Percentiles rank a stretch among this genome's conserved stretches.
phyloP scores from a whole-genome alignment of 1,284 basidiomycete species.

The Dichomitus squalens region DNA sequence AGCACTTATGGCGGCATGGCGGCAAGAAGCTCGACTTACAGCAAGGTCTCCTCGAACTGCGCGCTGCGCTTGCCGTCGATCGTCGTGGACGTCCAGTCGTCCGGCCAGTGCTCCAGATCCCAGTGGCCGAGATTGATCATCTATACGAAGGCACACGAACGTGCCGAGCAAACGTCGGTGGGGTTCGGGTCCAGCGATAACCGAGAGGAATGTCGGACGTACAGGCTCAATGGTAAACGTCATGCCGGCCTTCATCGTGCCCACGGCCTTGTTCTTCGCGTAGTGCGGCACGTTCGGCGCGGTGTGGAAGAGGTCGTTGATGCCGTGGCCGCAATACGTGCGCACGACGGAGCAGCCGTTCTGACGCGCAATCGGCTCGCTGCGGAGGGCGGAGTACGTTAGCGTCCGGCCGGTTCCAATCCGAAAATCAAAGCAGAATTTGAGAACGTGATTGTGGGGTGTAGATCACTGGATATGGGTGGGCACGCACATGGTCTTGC shows the following conservation, averaged over 20 bases:
- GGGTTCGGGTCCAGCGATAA: too few relatives aligned
- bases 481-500: constrained; percentile 72
- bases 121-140: constrained; percentile 91
- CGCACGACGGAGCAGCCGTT: constrained; percentile 85
- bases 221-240: constrained; percentile 84
- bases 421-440: not conserved
- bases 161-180: constrained; percentile 24
- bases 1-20: not conserved
- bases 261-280: constrained; percentile 83
- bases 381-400: constrained; percentile 29
- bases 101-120: constrained; percentile 81
- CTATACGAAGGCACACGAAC: constrained; percentile 39
- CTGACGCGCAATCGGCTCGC: constrained; percentile 81
- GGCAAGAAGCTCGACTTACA: constrained; percentile 54
- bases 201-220: too few relatives aligned
- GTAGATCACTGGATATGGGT: not conserved
- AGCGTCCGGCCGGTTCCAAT: not conserved
- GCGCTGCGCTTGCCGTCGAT: constrained; percentile 87
- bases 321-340: constrained; percentile 90
- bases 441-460: not conserved
- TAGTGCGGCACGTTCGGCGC: constrained; percentile 83
- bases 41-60: constrained; percentile 93
- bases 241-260: constrained; percentile 86
- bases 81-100: constrained; percentile 95
- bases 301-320: constrained; percentile 83